Evolutionary conservation across 208 protist species (phyloP).

Genomic region (Crithidia expoeki): DNA sequence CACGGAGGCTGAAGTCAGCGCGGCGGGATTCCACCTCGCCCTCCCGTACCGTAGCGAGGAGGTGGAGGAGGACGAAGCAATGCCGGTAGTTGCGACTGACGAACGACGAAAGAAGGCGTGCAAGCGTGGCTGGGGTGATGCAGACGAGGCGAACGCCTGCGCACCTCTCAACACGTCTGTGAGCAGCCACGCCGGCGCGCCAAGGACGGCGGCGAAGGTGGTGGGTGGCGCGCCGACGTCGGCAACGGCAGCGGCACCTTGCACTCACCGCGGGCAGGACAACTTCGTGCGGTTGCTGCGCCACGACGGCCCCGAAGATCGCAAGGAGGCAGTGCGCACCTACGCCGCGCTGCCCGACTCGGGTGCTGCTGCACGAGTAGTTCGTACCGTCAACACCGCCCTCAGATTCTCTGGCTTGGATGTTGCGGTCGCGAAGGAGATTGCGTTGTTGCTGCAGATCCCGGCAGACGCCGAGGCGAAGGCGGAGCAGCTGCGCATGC

Average conservation of each 20-base stretch:
- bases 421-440: slow-evolving; percentile 38
- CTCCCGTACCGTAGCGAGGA: neutral
- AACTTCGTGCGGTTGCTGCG: slow-evolving; percentile 10
- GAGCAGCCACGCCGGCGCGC: neutral
- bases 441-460: slow-evolving; percentile 17
- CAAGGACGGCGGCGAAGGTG: neutral
- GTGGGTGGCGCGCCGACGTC: neutral
- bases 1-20: slow-evolving; percentile 32
- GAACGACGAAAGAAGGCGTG: neutral
- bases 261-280: neutral
- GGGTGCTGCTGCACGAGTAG: neutral
- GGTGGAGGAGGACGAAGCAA: neutral
- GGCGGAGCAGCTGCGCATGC: slow-evolving; percentile 1
- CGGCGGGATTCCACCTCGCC: slow-evolving; percentile 7
- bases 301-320: slow-evolving; percentile 10
- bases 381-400: slow-evolving; percentile 25
- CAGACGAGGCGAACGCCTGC: neutral
- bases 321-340: neutral
- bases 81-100: too few species aligned
- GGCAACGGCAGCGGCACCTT: neutral
- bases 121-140: slow-evolving; percentile 14
- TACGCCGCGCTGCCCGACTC: too few species aligned
- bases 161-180: neutral
- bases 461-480: slow-evolving; percentile 5
- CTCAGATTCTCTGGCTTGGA: slow-evolving; percentile 31